Evolutionary conservation across 2,329 filamentous ascomycete species (phyloP).

Genomic region (Penicillium glabrum): DNA sequence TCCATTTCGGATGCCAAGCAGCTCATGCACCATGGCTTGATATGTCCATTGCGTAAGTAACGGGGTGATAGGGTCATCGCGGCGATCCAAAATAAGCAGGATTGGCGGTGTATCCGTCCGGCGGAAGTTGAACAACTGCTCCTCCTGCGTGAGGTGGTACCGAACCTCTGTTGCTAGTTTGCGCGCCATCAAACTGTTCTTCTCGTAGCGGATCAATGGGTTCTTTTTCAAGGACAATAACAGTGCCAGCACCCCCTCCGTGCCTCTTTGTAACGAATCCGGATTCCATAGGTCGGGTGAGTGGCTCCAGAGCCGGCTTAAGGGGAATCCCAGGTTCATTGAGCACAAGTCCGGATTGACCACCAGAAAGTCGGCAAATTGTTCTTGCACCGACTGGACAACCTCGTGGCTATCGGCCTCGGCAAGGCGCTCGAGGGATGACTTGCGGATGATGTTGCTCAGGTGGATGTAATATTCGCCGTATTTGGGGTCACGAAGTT

Average conservation of each 20-base stretch:
- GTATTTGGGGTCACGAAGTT: slow-evolving; percentile 93
- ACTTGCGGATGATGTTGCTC: slow-evolving; percentile 97
- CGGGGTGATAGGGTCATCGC: slow-evolving; percentile 93
- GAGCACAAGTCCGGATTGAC: slow-evolving; percentile 93
- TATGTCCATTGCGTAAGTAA: slow-evolving; percentile 98
- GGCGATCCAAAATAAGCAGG: slow-evolving; percentile 81
- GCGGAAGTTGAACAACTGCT: slow-evolving; percentile 93
- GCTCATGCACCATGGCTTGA: slow-evolving; percentile 98
- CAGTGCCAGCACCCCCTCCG: slow-evolving; percentile 81
- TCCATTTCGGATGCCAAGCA: slow-evolving; percentile 93
- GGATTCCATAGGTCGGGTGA: slow-evolving; percentile 87
- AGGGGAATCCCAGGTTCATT: slow-evolving; percentile 69
- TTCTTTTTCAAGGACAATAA: slow-evolving; percentile 94
- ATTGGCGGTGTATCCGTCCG: slow-evolving; percentile 94
- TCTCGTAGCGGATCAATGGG: slow-evolving; percentile 89
- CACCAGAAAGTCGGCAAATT: slow-evolving; percentile 94
- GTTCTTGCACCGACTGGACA: slow-evolving; percentile 88
- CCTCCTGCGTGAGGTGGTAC: slow-evolving; percentile 92
- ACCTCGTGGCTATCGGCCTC: slow-evolving; percentile 98
- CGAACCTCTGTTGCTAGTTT: slow-evolving; percentile 91
- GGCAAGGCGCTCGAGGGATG: slow-evolving; percentile 85
- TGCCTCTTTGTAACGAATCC: slow-evolving; percentile 80
- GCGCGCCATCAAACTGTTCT: slow-evolving; percentile 83
- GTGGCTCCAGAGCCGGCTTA: slow-evolving; percentile 75
- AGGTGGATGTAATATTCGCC: slow-evolving; percentile 97